These are phyloP conservation scores for Tetradesmus lagerheimii DNA, from an alignment of 139 green algal genomes.

Conservation along the genomic window DNA sequence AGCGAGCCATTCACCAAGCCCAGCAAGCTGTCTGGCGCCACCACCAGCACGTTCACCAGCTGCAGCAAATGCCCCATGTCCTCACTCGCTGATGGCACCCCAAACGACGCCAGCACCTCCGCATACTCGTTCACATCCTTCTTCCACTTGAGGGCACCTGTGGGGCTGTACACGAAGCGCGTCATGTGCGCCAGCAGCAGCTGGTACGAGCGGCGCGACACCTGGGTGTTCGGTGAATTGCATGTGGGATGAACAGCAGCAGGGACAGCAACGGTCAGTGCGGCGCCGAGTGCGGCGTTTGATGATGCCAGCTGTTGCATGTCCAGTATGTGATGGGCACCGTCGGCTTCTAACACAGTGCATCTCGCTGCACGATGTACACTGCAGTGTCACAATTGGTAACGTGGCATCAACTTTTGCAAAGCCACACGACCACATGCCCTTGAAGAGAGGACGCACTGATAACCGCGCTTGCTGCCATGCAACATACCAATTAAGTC, in stretches of 20 bases:
- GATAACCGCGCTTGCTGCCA: too few relatives aligned
- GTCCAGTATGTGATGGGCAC: too few relatives aligned
- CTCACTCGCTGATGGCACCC: slow-evolving; percentile 37
- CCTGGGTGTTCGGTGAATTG: slow-evolving; percentile 41
- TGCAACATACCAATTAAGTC: background rate
- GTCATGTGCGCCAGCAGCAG: slow-evolving; percentile 69
- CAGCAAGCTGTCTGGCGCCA: slow-evolving; percentile 81
- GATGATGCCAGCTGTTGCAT: too few relatives aligned
- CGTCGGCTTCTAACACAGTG: too few relatives aligned
- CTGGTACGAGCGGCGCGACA: slow-evolving; percentile 43
- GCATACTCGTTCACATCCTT: slow-evolving; percentile 78
- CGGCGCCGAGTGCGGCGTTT: too few relatives aligned
- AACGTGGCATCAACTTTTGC: too few relatives aligned
- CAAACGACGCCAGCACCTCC: slow-evolving; percentile 50
- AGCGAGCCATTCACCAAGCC: slow-evolving; percentile 78
- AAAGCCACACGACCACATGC: too few relatives aligned
- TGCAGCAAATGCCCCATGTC: slow-evolving; percentile 53
- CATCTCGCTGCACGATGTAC: too few relatives aligned
- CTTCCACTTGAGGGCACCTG: slow-evolving; percentile 79
- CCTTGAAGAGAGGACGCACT: too few relatives aligned
- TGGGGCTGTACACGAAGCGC: slow-evolving; percentile 69
- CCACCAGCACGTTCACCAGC: slow-evolving; percentile 82
- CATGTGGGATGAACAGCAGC: background rate
- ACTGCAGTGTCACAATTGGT: too few relatives aligned
- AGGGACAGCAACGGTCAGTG: too few relatives aligned